Evolutionary conservation across 2,329 filamentous ascomycete genomes (phyloP).

Genomic region (Talaromyces sp.): DNA sequence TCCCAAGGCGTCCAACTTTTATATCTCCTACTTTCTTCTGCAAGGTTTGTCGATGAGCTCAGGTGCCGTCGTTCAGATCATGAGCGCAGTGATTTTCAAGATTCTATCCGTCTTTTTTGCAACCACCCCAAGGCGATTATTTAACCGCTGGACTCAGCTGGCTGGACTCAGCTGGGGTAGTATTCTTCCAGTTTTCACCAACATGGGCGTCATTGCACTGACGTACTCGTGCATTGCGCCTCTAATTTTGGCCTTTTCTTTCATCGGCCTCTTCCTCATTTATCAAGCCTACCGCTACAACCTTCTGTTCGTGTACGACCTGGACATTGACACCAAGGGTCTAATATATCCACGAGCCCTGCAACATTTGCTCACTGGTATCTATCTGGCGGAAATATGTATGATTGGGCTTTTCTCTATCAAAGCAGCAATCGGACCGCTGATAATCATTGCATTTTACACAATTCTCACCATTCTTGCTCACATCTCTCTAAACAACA

Average conservation of each 20-base stretch:
- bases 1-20: slow-evolving; percentile 87
- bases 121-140: slow-evolving; percentile 66
- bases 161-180: slow-evolving; percentile 79
- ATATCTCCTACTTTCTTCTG: slow-evolving; percentile 90
- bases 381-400: slow-evolving; percentile 79
- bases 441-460: slow-evolving; percentile 72
- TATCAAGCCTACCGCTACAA: slow-evolving; percentile 90
- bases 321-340: slow-evolving; percentile 78
- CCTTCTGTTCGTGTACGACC: slow-evolving; percentile 77
- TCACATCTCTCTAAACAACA: slow-evolving; percentile 54
- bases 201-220: slow-evolving; percentile 78
- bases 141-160: slow-evolving; percentile 67
- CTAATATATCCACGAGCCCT: slow-evolving; percentile 81
- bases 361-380: slow-evolving; percentile 74
- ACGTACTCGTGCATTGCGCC: slow-evolving; percentile 85
- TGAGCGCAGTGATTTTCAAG: slow-evolving; percentile 66
- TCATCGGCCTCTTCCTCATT: slow-evolving; percentile 70
- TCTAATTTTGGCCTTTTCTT: slow-evolving; percentile 74
- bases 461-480: slow-evolving; percentile 69
- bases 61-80: slow-evolving; percentile 65
- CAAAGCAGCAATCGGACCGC: slow-evolving; percentile 56
- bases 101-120: slow-evolving; percentile 68
- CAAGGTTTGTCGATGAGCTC: slow-evolving; percentile 77
- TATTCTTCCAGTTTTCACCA: slow-evolving; percentile 70
- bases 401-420: slow-evolving; percentile 80